These are phyloP conservation scores for Microstegium vimineum DNA, from an alignment of 176 grass and related monocot genomes.

Conservation along the genomic window DNA sequence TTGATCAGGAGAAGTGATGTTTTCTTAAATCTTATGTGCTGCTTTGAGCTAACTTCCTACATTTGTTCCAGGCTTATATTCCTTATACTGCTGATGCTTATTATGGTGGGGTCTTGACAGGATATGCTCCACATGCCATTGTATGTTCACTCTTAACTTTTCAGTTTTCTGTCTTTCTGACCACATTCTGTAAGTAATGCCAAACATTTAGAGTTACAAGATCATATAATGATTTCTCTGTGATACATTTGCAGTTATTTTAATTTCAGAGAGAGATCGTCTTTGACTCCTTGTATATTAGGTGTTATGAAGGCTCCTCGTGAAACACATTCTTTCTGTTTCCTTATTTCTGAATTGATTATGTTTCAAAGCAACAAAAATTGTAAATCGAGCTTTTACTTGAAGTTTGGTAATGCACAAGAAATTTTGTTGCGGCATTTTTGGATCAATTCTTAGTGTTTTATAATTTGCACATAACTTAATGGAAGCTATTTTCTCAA, in stretches of 20 bases:
- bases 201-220: background rate
- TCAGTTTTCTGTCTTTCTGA: conserved; percentile 1
- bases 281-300: background rate
- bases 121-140: conserved; percentile 38
- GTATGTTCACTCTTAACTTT: conserved; percentile 33
- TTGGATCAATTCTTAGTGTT: background rate
- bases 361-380: conserved; percentile 18
- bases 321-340: background rate
- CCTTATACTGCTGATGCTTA: conserved; percentile 47
- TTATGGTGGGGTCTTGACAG: conserved; percentile 53
- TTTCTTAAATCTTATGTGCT: conserved; percentile 14
- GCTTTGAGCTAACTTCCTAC: conserved; percentile 14
- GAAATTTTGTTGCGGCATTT: background rate
- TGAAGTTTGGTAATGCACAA: background rate
- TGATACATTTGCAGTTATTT: background rate
- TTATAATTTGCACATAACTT: background rate
- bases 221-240: background rate
- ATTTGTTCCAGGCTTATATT: conserved; percentile 44
- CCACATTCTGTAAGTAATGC: conserved; percentile 3
- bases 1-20: background rate
- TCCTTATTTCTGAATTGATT: conserved; percentile 23
- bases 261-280: background rate
- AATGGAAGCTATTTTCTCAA: background rate
- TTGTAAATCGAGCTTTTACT: background rate
- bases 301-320: background rate